Evolutionary conservation across 345 rosid genomes (phyloP).

Genomic region (Balakata baccata): DNA sequence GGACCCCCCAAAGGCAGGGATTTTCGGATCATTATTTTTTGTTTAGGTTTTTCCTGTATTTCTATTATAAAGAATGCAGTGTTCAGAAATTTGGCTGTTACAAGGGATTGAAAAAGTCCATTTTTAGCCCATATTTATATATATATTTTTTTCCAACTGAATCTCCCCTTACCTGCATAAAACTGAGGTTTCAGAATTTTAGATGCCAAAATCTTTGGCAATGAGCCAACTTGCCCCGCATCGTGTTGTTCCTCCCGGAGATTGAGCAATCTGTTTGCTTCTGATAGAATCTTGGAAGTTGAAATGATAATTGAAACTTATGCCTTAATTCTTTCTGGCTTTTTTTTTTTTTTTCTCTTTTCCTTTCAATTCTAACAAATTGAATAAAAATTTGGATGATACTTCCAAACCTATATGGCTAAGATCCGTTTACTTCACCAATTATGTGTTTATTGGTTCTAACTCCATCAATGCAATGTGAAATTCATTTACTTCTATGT

Average conservation of each 20-base stretch:
- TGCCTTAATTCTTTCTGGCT: too few species aligned
- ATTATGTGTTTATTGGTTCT: too few species aligned
- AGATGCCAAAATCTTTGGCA: background rate
- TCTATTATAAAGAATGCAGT: conserved; percentile 29
- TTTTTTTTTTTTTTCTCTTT: too few species aligned
- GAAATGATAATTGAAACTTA: too few species aligned
- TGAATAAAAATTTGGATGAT: too few species aligned
- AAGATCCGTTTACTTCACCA: too few species aligned
- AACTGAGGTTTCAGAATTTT: background rate
- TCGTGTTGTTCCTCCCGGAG: background rate
- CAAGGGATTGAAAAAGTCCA: background rate
- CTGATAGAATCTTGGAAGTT: too few species aligned
- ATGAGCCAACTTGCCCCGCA: background rate
- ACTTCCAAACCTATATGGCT: too few species aligned
- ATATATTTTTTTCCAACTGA: background rate
- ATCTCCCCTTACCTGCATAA: background rate
- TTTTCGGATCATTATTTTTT: conserved; percentile 16
- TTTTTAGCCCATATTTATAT: background rate
- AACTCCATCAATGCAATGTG: too few species aligned
- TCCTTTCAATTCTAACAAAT: too few species aligned
- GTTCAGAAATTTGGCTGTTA: conserved; percentile 17
- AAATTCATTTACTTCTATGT: too few species aligned
- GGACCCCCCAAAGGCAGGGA: conserved; percentile 14
- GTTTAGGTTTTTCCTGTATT: conserved; percentile 21
- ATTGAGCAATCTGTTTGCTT: background rate